Conservation (phyloP, 2,329 filamentous ascomycete species). For the Parafenestella ontariensis region DNA sequence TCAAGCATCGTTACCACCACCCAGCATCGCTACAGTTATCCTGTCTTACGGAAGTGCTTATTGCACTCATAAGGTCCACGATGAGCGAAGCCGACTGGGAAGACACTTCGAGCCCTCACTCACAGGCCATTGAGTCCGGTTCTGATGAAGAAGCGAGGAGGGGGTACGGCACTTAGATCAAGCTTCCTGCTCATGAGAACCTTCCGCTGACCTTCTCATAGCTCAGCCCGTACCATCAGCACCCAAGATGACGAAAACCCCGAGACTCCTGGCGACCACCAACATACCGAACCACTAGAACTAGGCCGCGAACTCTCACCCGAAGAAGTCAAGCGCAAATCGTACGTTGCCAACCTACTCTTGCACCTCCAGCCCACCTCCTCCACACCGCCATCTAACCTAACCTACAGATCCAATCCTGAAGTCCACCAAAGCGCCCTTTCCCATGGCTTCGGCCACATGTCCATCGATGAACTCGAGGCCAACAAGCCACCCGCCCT, state of each 20-base stretch:
- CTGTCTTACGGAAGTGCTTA: not conserved
- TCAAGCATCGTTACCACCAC: not conserved
- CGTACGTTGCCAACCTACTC: constrained; percentile 1
- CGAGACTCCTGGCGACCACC: not conserved
- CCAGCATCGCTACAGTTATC: not conserved
- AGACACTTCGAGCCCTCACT: not conserved
- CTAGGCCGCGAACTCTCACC: not conserved
- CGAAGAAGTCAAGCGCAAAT: constrained; percentile 7
- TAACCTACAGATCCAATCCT: not conserved
- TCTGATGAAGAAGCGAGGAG: not conserved
- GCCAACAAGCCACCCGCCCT: not conserved
- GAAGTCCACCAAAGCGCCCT: not conserved
- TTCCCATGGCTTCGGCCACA: constrained; percentile 2
- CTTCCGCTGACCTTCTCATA: not conserved
- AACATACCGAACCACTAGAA: not conserved
- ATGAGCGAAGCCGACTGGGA: not conserved
- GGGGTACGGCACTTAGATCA: not conserved
- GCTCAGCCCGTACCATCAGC: not conserved
- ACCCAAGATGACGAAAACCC: not conserved
- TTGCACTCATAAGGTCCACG: not conserved
- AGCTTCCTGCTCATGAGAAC: not conserved
- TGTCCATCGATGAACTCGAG: not conserved
- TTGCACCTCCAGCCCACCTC: not conserved
- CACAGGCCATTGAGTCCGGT: not conserved
- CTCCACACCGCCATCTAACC: not conserved